Conservation (phyloP, 257 asterid genomes). For the Nicotiana attenuata region DNA sequence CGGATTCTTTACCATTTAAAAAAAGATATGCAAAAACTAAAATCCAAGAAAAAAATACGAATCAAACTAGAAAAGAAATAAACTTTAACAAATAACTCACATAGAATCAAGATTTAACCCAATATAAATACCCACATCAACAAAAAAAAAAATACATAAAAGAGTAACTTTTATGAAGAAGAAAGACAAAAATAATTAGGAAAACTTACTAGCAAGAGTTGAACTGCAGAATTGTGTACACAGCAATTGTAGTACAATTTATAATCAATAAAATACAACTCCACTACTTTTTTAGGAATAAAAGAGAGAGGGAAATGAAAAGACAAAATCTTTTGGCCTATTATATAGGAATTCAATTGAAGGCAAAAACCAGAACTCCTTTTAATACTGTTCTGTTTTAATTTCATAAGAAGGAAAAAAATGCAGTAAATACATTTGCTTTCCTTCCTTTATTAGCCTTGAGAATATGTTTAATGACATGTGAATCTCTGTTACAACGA, state of each 20-base stretch:
- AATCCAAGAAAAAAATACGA: neutral
- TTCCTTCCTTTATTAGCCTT: neutral
- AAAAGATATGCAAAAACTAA: neutral
- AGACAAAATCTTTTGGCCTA: neutral
- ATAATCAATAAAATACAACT: neutral
- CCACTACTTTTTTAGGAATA: neutral
- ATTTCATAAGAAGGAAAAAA: neutral
- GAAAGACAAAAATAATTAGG: neutral
- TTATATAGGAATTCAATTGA: neutral
- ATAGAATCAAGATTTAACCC: neutral
- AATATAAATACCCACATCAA: neutral
- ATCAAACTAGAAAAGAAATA: neutral
- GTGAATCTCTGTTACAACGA: neutral
- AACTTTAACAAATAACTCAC: neutral
- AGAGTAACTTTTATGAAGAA: neutral
- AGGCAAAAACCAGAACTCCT: too few species aligned
- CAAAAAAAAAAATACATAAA: neutral
- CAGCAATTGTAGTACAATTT: neutral
- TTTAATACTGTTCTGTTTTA: neutral
- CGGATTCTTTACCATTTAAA: neutral
- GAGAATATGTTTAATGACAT: neutral
- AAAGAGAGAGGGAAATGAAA: neutral
- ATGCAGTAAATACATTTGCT: neutral
- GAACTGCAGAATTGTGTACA: neutral
- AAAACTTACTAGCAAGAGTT: slow-evolving; percentile 1